These are phyloP conservation scores for Solanum stenotomum DNA, from an alignment of 257 asterid species.

Conservation along the genomic window DNA sequence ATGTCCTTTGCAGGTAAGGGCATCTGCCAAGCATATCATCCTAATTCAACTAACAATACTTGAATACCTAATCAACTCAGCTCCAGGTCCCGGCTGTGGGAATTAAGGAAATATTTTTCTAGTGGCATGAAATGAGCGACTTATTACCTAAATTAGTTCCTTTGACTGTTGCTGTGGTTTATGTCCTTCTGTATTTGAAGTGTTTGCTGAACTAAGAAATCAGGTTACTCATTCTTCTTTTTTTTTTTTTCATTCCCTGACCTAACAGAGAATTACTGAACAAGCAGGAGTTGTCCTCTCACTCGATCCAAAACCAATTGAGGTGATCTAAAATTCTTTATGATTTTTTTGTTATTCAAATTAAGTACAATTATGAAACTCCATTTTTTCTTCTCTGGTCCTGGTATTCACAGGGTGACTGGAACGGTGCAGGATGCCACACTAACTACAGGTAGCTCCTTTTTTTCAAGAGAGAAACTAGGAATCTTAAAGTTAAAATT, in stretches of 20 bases:
- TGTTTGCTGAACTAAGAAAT: background rate
- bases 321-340: constrained; percentile 27
- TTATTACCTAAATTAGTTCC: background rate
- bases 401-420: constrained; percentile 61
- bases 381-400: background rate
- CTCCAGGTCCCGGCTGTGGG: background rate
- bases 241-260: background rate
- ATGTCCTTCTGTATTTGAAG: background rate
- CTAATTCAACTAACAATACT: background rate
- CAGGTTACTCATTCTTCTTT: background rate
- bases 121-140: background rate
- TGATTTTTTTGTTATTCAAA: background rate
- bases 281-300: constrained; percentile 96
- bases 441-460: constrained; percentile 70
- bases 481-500: background rate
- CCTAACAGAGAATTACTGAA: constrained; percentile 84
- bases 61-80: background rate
- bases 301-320: constrained; percentile 92
- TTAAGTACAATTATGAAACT: background rate
- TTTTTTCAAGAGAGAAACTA: background rate
- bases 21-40: background rate
- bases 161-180: background rate
- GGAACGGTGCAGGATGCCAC: constrained; percentile 99
- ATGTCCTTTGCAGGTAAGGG: background rate
- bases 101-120: background rate